A percentile compares a stretch with the other conserved stretches of the same genome.
Conservation (phyloP, 768 basidiomycete species). For the Trametes cubensis region DNA sequence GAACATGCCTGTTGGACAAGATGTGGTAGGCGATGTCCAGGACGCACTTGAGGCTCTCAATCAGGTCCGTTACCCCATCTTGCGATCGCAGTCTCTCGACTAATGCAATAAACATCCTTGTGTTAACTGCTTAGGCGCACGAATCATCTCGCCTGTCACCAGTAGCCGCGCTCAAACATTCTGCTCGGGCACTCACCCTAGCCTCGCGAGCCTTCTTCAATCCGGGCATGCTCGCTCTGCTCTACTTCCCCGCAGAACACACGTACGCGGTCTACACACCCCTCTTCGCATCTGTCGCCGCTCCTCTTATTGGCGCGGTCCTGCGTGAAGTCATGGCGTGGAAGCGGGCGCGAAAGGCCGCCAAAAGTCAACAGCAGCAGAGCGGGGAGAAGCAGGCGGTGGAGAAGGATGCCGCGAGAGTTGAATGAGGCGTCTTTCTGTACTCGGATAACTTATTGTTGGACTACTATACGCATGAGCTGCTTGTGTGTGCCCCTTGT, state of each 20-base stretch:
- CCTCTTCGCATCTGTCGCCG: constrained; percentile 86
- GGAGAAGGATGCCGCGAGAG: not conserved
- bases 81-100: constrained; percentile 18
- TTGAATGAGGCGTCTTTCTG: not conserved
- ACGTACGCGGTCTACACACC: constrained; percentile 97
- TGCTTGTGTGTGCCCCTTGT: no score
- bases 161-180: constrained; percentile 54
- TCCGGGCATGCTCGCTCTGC: constrained; percentile 91
- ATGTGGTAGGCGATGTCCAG: constrained; percentile 73
- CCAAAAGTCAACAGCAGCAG: not conserved
- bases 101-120: constrained; percentile 30
- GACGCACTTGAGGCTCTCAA: constrained; percentile 73
- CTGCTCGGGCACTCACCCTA: constrained; percentile 61
- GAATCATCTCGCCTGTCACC: constrained; percentile 38
- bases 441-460: no score
- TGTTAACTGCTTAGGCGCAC: constrained; percentile 37
- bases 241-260: constrained; percentile 98
- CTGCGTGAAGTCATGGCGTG: constrained; percentile 73
- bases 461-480: no score
- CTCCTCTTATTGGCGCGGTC: constrained; percentile 78
- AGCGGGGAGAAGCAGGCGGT: not conserved
- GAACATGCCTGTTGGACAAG: constrained; percentile 87
- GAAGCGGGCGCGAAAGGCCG: constrained; percentile 37
- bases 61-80: constrained; percentile 51
- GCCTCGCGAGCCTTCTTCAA: constrained; percentile 93